Evolutionary conservation across 2,329 filamentous ascomycete species (phyloP).

Genomic region (Monilinia fructigena): DNA sequence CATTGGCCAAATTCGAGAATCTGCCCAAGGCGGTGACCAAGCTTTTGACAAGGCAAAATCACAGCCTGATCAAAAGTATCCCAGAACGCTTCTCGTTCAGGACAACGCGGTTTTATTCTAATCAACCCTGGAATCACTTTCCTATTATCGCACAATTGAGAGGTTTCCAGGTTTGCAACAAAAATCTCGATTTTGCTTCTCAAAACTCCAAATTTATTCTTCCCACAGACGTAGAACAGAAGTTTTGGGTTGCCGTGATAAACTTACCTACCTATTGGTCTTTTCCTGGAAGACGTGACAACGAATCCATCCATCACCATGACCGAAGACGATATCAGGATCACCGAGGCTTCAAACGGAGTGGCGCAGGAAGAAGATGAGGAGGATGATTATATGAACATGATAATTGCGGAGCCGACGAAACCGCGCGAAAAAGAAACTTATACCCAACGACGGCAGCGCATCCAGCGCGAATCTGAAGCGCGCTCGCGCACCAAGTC

Average conservation of each 20-base stretch:
- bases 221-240: neutral
- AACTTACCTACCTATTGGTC: neutral
- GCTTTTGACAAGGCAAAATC: neutral
- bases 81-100: neutral
- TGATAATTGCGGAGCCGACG: conserved; percentile 74
- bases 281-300: neutral
- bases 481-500: conserved; percentile 68
- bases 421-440: conserved; percentile 54
- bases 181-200: too few relatives aligned
- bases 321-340: neutral
- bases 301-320: neutral
- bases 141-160: neutral
- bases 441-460: conserved; percentile 53
- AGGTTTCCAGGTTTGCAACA: neutral
- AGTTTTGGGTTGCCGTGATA: neutral
- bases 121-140: neutral
- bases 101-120: neutral
- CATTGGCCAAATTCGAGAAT: neutral
- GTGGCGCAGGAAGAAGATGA: conserved; percentile 38
- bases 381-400: conserved; percentile 95
- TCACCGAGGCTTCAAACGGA: neutral
- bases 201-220: neutral
- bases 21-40: conserved; percentile 1
- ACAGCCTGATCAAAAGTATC: conserved; percentile 4
- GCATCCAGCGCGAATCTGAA: conserved; percentile 59